Evolutionary conservation across 1,284 basidiomycete species (phyloP).

Genomic region (Amylostereum areolatum): DNA sequence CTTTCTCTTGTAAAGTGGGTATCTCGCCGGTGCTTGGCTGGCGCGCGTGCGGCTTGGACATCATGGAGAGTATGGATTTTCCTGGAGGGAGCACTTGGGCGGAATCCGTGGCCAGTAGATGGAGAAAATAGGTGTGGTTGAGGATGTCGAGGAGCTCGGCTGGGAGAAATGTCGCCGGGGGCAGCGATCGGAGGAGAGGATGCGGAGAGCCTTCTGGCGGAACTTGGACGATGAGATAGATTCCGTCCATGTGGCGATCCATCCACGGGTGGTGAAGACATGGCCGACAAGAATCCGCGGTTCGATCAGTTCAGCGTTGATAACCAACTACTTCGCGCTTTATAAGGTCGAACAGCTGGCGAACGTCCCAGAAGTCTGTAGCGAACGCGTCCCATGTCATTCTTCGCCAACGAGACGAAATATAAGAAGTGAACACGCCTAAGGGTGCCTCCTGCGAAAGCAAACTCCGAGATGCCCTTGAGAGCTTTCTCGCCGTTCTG

Average conservation of each 20-base stretch:
- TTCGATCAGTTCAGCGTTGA: too few species aligned
- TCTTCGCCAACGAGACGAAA: too few species aligned
- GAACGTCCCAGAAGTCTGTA: too few species aligned
- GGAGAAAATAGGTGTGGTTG: constrained; percentile 56
- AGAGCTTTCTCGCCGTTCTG: too few species aligned
- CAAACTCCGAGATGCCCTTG: too few species aligned
- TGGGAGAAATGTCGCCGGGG: constrained; percentile 33
- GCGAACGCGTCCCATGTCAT: too few species aligned
- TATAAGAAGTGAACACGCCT: too few species aligned
- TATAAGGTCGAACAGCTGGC: too few species aligned
- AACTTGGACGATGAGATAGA: constrained; percentile 14
- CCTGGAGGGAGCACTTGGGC: constrained; percentile 54
- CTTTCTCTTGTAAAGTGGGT: constrained; percentile 37
- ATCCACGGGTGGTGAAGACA: background rate
- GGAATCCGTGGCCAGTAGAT: constrained; percentile 55
- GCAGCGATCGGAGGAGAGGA: constrained; percentile 24
- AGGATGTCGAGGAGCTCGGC: constrained; percentile 46
- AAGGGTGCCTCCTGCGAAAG: too few species aligned
- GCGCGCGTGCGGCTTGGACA: constrained; percentile 31
- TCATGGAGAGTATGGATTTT: constrained; percentile 60
- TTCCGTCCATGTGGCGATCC: constrained; percentile 1
- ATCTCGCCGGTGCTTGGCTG: constrained; percentile 17
- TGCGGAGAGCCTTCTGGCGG: constrained; percentile 20
- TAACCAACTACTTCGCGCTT: too few species aligned
- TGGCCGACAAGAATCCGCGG: too few species aligned